A percentile compares a stretch with the other conserved stretches of the same genome.
phyloP scores from a whole-genome alignment of 2,329 filamentous ascomycete genomes.

The Trichoderma aggressivum region DNA sequence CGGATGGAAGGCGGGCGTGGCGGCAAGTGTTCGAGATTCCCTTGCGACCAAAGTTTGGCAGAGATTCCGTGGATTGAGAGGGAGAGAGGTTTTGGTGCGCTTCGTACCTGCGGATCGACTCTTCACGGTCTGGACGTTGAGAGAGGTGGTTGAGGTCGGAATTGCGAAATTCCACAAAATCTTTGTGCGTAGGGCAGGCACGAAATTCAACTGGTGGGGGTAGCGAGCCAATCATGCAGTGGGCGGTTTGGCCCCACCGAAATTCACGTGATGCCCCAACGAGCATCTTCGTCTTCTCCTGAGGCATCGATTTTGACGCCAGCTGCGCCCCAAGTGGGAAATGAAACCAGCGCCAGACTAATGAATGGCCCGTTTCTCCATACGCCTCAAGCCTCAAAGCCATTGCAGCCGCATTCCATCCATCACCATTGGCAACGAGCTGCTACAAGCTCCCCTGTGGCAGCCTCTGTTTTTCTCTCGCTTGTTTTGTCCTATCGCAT shows the following conservation, averaged over 20 bases:
- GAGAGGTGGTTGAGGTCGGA: conserved; percentile 35
- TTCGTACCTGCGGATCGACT: conserved; percentile 44
- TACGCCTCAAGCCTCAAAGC: conserved; percentile 9
- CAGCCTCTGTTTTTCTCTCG: conserved; percentile 18
- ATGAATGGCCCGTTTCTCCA: conserved; percentile 15
- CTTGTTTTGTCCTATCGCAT: conserved; percentile 4
- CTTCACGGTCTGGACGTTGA: conserved; percentile 38
- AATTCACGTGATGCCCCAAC: conserved; percentile 26
- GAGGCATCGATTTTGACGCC: conserved; percentile 10
- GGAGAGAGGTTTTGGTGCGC: conserved; percentile 19
- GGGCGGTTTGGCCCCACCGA: not conserved
- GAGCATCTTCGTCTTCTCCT: conserved; percentile 14
- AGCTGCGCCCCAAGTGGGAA: conserved; percentile 10
- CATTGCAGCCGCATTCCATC: conserved; percentile 24
- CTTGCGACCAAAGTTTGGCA: conserved; percentile 11
- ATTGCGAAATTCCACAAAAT: conserved; percentile 40
- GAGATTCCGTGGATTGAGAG: conserved; percentile 18
- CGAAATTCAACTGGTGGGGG: conserved; percentile 33
- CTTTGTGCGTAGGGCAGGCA: conserved; percentile 43
- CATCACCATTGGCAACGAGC: conserved; percentile 18
- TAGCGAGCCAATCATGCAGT: conserved; percentile 37
- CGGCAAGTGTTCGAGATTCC: not conserved
- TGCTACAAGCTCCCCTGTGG: conserved; percentile 22
- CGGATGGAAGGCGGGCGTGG: not conserved
- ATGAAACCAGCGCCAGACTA: conserved; percentile 17